Percentiles rank a stretch among this genome's conserved stretches.
Evolutionary conservation across 2,329 filamentous ascomycete species (phyloP).

Genomic region (Arthroderma sp.): DNA sequence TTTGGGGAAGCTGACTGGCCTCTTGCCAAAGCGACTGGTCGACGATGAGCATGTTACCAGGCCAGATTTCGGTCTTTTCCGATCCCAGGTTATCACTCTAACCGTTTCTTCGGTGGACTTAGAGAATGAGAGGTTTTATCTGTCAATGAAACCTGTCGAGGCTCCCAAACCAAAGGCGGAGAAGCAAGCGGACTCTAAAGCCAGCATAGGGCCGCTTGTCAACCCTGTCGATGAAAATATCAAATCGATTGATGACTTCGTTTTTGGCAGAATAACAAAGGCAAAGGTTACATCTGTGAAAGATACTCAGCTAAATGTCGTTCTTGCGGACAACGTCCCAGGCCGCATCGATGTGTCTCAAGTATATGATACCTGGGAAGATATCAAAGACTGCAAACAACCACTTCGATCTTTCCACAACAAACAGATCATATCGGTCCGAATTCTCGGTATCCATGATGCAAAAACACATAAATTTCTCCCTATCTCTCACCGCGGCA

Average conservation of each 20-base stretch:
- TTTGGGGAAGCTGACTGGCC: constrained; percentile 58
- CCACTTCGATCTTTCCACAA: constrained; percentile 63
- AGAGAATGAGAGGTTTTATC: constrained; percentile 54
- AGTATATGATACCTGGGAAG: constrained; percentile 75
- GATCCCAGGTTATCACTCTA: constrained; percentile 60
- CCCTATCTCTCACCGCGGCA: constrained; percentile 73
- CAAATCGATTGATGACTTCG: constrained; percentile 56
- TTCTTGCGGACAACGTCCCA: constrained; percentile 72
- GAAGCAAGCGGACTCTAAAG: constrained; percentile 29
- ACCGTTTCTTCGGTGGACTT: constrained; percentile 61
- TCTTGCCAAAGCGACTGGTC: constrained; percentile 69
- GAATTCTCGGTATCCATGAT: constrained; percentile 77
- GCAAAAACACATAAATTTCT: constrained; percentile 82
- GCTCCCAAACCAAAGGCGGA: constrained; percentile 33
- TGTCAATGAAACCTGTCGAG: constrained; percentile 43
- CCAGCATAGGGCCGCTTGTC: constrained; percentile 22
- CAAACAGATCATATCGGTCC: constrained; percentile 59
- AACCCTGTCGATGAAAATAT: constrained; percentile 55
- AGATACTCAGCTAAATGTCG: constrained; percentile 82
- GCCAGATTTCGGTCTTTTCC: constrained; percentile 65
- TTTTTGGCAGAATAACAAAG: constrained; percentile 58
- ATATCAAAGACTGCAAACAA: constrained; percentile 68
- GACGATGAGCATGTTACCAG: constrained; percentile 53
- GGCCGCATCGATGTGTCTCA: constrained; percentile 91
- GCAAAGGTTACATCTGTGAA: constrained; percentile 75